Percentiles rank a stretch among this genome's conserved stretches.
Evolutionary conservation across 305 asterid genomes (phyloP).

Genomic region (Fraxinus platypoda): DNA sequence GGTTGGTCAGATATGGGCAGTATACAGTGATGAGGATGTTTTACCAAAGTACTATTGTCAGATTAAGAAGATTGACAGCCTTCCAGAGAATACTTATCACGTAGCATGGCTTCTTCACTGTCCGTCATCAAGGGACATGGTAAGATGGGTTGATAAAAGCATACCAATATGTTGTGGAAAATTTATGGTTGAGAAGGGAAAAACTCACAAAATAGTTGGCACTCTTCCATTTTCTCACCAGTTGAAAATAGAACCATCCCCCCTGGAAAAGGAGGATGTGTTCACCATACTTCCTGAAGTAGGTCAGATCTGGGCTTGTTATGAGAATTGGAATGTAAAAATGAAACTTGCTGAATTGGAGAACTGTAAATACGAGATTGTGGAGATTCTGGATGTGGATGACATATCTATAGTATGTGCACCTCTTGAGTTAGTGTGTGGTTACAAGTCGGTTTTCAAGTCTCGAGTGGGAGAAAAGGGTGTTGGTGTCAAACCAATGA

Average conservation of each 20-base stretch:
- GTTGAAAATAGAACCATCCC: slow-evolving; percentile 1
- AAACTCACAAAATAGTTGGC: neutral
- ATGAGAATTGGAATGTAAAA: slow-evolving; percentile 28
- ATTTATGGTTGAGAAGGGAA: slow-evolving; percentile 15
- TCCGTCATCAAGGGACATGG: slow-evolving; percentile 8
- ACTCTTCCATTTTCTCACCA: slow-evolving; percentile 35
- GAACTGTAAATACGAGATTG: slow-evolving; percentile 30
- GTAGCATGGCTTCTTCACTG: slow-evolving; percentile 30
- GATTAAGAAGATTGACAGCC: slow-evolving; percentile 23
- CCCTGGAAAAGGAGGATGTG: slow-evolving; percentile 7
- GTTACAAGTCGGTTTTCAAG: slow-evolving; percentile 31
- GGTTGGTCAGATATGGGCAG: neutral
- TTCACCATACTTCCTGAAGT: slow-evolving; percentile 28
- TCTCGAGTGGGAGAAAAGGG: slow-evolving; percentile 17
- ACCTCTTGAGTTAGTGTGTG: slow-evolving; percentile 23
- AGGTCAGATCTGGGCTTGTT: slow-evolving; percentile 44
- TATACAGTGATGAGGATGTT: slow-evolving; percentile 39
- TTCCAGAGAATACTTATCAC: slow-evolving; percentile 20
- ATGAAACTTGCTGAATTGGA: slow-evolving; percentile 23
- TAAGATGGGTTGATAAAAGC: slow-evolving; percentile 22
- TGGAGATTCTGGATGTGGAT: slow-evolving; percentile 28
- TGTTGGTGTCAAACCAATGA: neutral
- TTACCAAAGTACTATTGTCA: slow-evolving; percentile 38
- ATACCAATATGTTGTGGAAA: slow-evolving; percentile 34
- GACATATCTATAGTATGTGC: neutral